Base-by-base conservation (phyloP, 1,284 basidiomycete genomes). In the Stereum hirsutum region DNA sequence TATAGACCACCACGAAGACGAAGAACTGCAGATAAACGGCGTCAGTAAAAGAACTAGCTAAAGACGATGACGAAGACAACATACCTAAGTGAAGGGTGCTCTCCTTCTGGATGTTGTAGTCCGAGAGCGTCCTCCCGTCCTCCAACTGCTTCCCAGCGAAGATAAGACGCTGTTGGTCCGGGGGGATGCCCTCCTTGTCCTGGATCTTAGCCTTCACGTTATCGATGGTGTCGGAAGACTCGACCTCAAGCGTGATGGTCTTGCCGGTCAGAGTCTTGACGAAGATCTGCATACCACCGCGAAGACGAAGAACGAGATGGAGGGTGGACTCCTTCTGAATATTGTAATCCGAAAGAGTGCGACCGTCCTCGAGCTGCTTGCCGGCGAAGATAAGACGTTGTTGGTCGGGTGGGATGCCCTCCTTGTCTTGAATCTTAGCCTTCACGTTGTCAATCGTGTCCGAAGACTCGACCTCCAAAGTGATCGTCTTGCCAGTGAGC, bases 371-470 rank as follows among this genome's bases (percentile, higher is more conserved):
- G 53, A 98, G 86, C 72, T 98, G 94, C 75, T 97, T 97, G 57
- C 94, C 94, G 44, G 94, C 94, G 61, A 97, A 98, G 75, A 97
- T 97, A 64, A 98, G 69, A 54, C 94, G 91, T 66, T 97, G 94
- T 69, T 97, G 92, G 72, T 96, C 93, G 54, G 90, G 90, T 46
- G 90, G 89, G 49, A 94, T 94, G 25, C 90, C 90, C 66, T 93
- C 90, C 76, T 93, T 93, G 74, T 93, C 90, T 64, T 93, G 89
- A 60, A 94, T 94, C 70, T 94, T 94, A 63, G 87, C 78, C 75
- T 94, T 93, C 71, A 94, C 91, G 78, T 95, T 95, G 76, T 97
- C 92, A 69, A 96, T 94, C 51, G 93, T 94, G 74, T 95, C 91
- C 49, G 87, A 91, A 51, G 90, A 92, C 70, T 95, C 91, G 53